Conservation (phyloP, 1,139 yeast species). For the Kluyveromyces sp. region DNA sequence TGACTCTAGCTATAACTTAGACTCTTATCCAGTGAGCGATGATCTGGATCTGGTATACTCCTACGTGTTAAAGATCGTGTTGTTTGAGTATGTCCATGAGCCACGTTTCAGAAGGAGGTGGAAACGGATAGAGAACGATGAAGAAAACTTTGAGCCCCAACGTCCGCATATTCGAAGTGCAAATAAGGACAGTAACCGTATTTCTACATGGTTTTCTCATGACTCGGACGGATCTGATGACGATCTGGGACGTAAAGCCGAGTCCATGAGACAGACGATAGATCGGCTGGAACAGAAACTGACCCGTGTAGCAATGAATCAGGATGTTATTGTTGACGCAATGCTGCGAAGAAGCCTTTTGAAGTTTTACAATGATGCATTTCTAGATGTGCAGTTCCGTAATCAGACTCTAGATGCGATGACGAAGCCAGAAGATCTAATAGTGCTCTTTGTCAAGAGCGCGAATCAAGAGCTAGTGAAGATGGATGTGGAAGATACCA, state of each 20-base stretch:
- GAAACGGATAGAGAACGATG: conserved; percentile 8
- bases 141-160: conserved; percentile 5
- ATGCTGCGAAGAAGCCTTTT: conserved; percentile 43
- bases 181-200: conserved; percentile 5
- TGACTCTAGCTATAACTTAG: background rate
- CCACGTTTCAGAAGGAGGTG: conserved; percentile 41
- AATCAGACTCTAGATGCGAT: conserved; percentile 28
- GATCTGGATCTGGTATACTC: conserved; percentile 13
- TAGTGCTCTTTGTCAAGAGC: conserved; percentile 57
- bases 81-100: conserved; percentile 53
- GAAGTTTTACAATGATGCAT: conserved; percentile 54
- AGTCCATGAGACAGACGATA: conserved; percentile 38
- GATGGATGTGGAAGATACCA: conserved; percentile 40
- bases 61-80: conserved; percentile 37
- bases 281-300: conserved; percentile 44
- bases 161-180: background rate
- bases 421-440: conserved; percentile 53
- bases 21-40: background rate
- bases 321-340: conserved; percentile 27
- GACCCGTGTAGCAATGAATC: conserved; percentile 48
- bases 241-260: conserved; percentile 3
- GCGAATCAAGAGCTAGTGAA: conserved; percentile 60
- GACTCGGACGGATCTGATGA: conserved; percentile 1
- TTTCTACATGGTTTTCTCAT: conserved; percentile 9
- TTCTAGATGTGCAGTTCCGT: conserved; percentile 42